A percentile compares a stretch with the other conserved stretches of the same genome.
Conservation (phyloP, 208 protist genomes). For the Trypanosoma melophagium region DNA sequence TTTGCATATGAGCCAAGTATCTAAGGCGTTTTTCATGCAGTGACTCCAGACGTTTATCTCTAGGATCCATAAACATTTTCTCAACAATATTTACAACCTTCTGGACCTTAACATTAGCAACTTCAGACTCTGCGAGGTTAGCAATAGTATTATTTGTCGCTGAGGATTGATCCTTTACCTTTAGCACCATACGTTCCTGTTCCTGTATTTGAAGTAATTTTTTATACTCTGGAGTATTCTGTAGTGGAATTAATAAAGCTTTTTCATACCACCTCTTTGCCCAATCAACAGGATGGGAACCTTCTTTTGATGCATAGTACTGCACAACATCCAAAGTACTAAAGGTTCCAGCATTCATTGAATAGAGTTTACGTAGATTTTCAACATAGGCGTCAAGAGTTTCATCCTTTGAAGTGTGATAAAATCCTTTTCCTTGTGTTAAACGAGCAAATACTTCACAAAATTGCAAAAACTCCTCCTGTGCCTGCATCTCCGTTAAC, state of each 20-base stretch:
- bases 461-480: conserved; percentile 84
- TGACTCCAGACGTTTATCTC: conserved; percentile 59
- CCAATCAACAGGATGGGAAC: conserved; percentile 74
- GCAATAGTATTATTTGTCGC: conserved; percentile 23
- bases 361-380: conserved; percentile 67
- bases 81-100: conserved; percentile 63
- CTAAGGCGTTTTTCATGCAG: conserved; percentile 77
- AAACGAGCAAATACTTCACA: conserved; percentile 84
- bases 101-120: conserved; percentile 39
- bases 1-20: conserved; percentile 82
- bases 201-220: conserved; percentile 58
- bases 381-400: conserved; percentile 72
- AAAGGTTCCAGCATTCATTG: conserved; percentile 56
- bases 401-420: conserved; percentile 61
- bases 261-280: conserved; percentile 84
- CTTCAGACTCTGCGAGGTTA: conserved; percentile 27
- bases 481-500: conserved; percentile 60
- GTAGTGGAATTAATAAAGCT: conserved; percentile 68
- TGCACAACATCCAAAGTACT: conserved; percentile 83
- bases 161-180: neutral
- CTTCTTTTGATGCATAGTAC: conserved; percentile 79
- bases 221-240: conserved; percentile 72
- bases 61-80: conserved; percentile 81
- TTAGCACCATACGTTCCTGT: conserved; percentile 36
- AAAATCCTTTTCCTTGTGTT: conserved; percentile 63